Base-by-base conservation (phyloP, 768 basidiomycete genomes). In the Clitopilus passeckerianus region DNA sequence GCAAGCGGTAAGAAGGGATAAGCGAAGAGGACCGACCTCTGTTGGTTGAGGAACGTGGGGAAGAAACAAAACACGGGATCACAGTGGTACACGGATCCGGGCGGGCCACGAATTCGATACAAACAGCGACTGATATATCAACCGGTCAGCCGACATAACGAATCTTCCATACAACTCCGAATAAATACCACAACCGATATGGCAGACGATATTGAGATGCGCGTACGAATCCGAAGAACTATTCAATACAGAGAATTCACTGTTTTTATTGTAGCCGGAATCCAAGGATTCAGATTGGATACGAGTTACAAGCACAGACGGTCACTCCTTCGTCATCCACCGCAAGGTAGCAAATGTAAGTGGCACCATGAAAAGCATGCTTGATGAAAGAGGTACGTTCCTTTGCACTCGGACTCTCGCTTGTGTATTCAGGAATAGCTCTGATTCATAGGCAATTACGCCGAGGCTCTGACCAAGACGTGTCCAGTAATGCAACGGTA, bases 301-400 rank as follows among this genome's bases (percentile, higher is more conserved):
- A 33, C 81, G 88, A 35, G 77, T 94, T 9, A 82, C 82, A 43
- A 91, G 89, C 70, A 79, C 77, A 1, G 93, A 96, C 63, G 92
- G 92, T 0, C 93, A 86, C 70, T 82, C 87, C 1, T 96, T 89
- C 71, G 80, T 96, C 58, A 80, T 95, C 54, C 82, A 80, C 55
- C 82, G 90, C 35, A 90, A 83, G 60, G 82, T 93, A 15, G 92
- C 91, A 14, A 77, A 84, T 57, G 80, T 81, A 12, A 95, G 93
- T 65, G 92, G 89, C 9, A 94, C 90, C 0, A 84, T 97, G 72
- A 83, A 83, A 65, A 87, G 84, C 67, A 93, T 90, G 85, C 74
- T 96, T 62, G 90, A 87, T 68, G 79, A 82, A 34, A 82, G 85
- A 57, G 85, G 91, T 91, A 53, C 62, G 81, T 71, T 33, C 37